Evolutionary conservation across 257 asterid genomes (phyloP), one percentile per base, ranked within the genome.

Genomic region (Galeopsis tetrahit): DNA sequence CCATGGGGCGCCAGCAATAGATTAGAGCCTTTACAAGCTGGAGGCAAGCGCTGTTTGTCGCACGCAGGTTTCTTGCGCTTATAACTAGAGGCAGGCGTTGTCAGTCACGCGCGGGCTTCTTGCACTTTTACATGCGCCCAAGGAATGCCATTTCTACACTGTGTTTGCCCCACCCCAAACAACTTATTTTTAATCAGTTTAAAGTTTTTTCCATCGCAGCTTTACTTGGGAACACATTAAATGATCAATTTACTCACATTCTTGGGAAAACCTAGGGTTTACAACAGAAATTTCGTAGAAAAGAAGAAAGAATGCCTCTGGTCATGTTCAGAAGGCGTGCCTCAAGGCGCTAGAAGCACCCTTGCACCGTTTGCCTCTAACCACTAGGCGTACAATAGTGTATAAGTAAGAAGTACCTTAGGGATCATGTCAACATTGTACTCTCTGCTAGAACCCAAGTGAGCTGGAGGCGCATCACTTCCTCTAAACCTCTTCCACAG

Each of bases 341-440:
- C 59, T 53, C 34, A 53, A 53, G 59, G 59, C 2, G 59, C 0
- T 15, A 53, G 59, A 53, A 53, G 59, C 34, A 53, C 56, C 56
- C 56, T 49, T n/a, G 55, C 44, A 40, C 56, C 56, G 13, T 21
- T 49, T n/a, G 3, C 60, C 60, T 15, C 60, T 55, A 6, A 6
- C 61, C 61, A 55, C 61, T 17, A 55, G 9, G 68, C 60, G 63
- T 66, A 40, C 58, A 64, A 42, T 34, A 61, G 44, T 49, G 43
- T 66, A 69, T 7, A 74, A 59, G 52, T 43, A 57, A 43, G 53
- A 46, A 56, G 74, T 69, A 93, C 98, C 98, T 93, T 93, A 14
- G 98, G 98, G 58, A 87, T 83, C 98, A 94, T 94, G 87, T 94
- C 98, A 49, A 94, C 98, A 55, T 91, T 94, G 73, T 89, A 94